Evolutionary conservation across 1,284 basidiomycete genomes (phyloP), one percentile per base, ranked within the genome.

Genomic region (Boletus albobrunnescens): DNA sequence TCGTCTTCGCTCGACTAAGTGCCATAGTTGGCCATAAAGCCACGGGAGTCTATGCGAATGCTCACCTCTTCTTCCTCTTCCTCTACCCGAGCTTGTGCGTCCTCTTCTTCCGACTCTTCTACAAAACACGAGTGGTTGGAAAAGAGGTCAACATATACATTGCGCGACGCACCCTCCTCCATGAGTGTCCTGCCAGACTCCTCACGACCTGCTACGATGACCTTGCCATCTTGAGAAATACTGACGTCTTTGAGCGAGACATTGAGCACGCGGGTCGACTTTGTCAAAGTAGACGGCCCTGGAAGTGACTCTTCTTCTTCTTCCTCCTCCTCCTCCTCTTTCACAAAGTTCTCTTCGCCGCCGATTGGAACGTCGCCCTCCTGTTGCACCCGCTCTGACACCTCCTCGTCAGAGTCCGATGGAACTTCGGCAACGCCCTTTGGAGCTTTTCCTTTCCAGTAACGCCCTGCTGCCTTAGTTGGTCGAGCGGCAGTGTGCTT

Each of bases 391-490:
- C 78, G 77, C 35, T 73, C 75, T 22, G 78, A 79, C 26, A 75
- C 74, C 36, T 84, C 82, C 20, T 84, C 82, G 19, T 73, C 73
- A 19, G 82, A 83, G 51, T 86, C 84, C 2, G 81, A 82, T 17
- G 77, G 72, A 20, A 71, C 68, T 24, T 79, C 78, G 2, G 68
- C 68, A 33, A 71, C 76, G 40, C 86, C 87, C 65, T 89, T 89
- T 1, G 88, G 88, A 1, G 82, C 87, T 57, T 90, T 90, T 47
- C 89, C 87, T 57, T 86, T 87, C 83, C 87, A 87, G 65, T 91
- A 91, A 7, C 87, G 82, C 17, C 79, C 84, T 6, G 81, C 87
- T 12, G 89, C 87, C 40, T 77, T 73, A 17, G 86, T 76, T 10
- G 82, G 74, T 16, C 87, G 79, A 14, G 84, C 78, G 12, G 86